A percentile compares a stretch with the other conserved stretches of the same genome.
Evolutionary conservation across 83 land plant genomes (phyloP).

Genomic region (Thuja plicata): DNA sequence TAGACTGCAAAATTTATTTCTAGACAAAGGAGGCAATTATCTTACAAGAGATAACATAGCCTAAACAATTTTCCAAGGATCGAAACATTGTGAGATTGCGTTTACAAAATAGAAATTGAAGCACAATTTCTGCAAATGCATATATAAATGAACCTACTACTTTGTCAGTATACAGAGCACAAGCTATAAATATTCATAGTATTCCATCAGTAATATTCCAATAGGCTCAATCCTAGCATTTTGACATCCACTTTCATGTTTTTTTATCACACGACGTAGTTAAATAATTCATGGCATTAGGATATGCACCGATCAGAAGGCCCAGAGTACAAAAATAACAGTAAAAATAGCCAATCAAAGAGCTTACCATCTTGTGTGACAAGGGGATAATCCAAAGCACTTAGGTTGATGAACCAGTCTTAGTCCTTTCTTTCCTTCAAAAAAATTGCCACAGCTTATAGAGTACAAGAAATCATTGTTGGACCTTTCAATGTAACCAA

Average conservation of each 20-base stretch:
- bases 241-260: neutral
- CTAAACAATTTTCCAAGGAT: neutral
- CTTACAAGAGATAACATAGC: too few relatives aligned
- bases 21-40: neutral
- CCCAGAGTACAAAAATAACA: neutral
- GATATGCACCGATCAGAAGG: neutral
- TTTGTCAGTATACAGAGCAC: neutral
- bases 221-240: neutral
- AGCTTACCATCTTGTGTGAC: constrained; percentile 72
- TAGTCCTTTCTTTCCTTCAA: constrained; percentile 51
- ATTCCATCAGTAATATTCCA: neutral
- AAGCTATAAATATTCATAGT: neutral
- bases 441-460: constrained; percentile 71
- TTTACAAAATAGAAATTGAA: too few relatives aligned
- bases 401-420: constrained; percentile 85
- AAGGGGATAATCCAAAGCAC: constrained; percentile 82
- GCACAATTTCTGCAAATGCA: neutral
- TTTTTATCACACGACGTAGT: neutral
- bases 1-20: too few relatives aligned
- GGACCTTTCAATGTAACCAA: constrained; percentile 71
- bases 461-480: constrained; percentile 71
- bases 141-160: neutral
- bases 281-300: neutral
- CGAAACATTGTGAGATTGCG: neutral
- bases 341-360: neutral